Conservation (phyloP, 352 stramenopile species). For the Globisporangium nunn region DNA sequence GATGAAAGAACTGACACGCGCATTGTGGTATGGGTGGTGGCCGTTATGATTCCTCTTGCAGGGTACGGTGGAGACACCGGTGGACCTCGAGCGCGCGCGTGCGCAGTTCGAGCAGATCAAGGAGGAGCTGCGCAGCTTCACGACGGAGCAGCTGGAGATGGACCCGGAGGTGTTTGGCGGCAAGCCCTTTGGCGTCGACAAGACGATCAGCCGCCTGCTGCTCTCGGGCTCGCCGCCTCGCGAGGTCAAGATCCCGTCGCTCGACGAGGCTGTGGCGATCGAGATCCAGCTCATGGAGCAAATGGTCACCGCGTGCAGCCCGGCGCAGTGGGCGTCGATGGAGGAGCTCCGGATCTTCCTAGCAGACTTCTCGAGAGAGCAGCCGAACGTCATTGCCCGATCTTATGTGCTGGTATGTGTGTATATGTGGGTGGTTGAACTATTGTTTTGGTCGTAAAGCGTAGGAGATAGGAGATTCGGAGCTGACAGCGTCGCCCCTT, state of each 20-base stretch:
- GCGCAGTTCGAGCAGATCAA: slow-evolving; percentile 33
- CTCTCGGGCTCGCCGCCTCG: slow-evolving; percentile 62
- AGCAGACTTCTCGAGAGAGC: slow-evolving; percentile 57
- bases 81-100: slow-evolving; percentile 34
- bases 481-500: neutral
- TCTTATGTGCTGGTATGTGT: slow-evolving; percentile 76
- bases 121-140: slow-evolving; percentile 34
- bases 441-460: slow-evolving; percentile 20
- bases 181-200: slow-evolving; percentile 69
- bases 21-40: no score
- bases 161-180: slow-evolving; percentile 60
- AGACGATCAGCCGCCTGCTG: slow-evolving; percentile 61
- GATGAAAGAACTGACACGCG: no score
- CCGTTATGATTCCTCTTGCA: neutral
- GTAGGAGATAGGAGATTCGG: neutral
- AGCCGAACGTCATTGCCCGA: slow-evolving; percentile 61
- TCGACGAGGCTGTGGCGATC: slow-evolving; percentile 40
- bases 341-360: slow-evolving; percentile 79
- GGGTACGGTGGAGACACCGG: slow-evolving; percentile 34
- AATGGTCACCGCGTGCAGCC: slow-evolving; percentile 49
- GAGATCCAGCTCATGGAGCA: slow-evolving; percentile 52
- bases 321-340: slow-evolving; percentile 62
- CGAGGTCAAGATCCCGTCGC: slow-evolving; percentile 54
- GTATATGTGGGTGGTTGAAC: slow-evolving; percentile 28
- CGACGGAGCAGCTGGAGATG: slow-evolving; percentile 57